phyloP scores from a whole-genome alignment of 192 early-diverging fungal genomes.

The Backusella westeae region DNA sequence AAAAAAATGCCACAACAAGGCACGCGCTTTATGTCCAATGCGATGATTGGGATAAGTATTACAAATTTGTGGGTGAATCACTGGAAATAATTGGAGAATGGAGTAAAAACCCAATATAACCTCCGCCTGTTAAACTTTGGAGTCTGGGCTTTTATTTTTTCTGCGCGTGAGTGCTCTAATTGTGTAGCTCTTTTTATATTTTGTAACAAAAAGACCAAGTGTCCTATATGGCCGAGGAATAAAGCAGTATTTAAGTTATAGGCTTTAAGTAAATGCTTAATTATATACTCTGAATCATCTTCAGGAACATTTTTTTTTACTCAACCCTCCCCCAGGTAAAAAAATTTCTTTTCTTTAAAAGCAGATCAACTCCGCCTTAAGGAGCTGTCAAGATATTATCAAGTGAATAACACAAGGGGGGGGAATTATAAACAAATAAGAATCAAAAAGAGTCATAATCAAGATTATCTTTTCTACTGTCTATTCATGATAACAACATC shows the following conservation, averaged over 20 bases:
- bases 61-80: constrained; percentile 1
- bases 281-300: neutral
- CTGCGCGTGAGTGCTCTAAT: neutral
- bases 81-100: constrained; percentile 2
- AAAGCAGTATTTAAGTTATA: neutral
- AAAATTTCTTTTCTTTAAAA: neutral
- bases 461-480: neutral
- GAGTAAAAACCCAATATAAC: neutral
- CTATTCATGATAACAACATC: neutral
- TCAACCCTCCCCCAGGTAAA: neutral
- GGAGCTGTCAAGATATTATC: constrained; percentile 1
- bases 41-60: constrained; percentile 8
- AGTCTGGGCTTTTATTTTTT: neutral
- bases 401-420: neutral
- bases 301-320: neutral
- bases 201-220: neutral
- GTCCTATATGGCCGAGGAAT: neutral
- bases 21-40: neutral
- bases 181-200: neutral
- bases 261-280: neutral
- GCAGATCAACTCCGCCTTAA: neutral
- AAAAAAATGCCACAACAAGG: neutral
- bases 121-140: neutral
- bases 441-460: neutral
- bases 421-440: neutral